Evolutionary conservation across 2,329 filamentous ascomycete species (phyloP).

Genomic region (Aspergillus sp.): DNA sequence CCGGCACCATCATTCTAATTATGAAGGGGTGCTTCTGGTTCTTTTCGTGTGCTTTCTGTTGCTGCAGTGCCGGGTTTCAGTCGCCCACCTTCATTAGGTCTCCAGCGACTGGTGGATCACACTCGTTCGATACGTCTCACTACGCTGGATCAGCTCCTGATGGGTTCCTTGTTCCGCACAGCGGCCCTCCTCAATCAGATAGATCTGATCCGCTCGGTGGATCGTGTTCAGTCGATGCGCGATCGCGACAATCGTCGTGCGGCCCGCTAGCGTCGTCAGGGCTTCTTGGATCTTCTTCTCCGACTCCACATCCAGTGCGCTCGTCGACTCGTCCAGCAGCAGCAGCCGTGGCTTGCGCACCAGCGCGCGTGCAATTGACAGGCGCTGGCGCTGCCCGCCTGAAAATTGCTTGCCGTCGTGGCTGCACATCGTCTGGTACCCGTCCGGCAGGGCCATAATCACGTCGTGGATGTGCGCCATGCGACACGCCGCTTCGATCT

Average conservation of each 20-base stretch:
- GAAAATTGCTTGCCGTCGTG: slow-evolving; percentile 58
- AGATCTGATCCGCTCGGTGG: slow-evolving; percentile 75
- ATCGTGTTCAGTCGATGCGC: slow-evolving; percentile 47
- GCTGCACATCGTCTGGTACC: slow-evolving; percentile 64
- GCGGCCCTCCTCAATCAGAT: slow-evolving; percentile 55
- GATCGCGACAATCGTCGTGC: slow-evolving; percentile 45
- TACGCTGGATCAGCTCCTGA: slow-evolving; percentile 51
- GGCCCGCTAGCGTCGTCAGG: slow-evolving; percentile 34
- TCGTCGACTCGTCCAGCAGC: slow-evolving; percentile 63
- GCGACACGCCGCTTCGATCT: slow-evolving; percentile 67
- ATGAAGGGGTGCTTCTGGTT: neutral
- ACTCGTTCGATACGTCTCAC: slow-evolving; percentile 54
- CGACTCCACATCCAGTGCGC: slow-evolving; percentile 58
- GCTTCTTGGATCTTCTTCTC: slow-evolving; percentile 52
- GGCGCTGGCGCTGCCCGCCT: slow-evolving; percentile 60
- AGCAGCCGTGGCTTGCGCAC: slow-evolving; percentile 57
- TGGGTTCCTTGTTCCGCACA: slow-evolving; percentile 54
- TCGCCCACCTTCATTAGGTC: slow-evolving; percentile 17
- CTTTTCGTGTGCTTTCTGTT: neutral
- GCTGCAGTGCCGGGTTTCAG: neutral
- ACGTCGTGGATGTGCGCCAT: slow-evolving; percentile 71
- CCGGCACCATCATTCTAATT: neutral
- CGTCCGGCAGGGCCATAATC: slow-evolving; percentile 63
- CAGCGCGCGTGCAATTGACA: slow-evolving; percentile 61
- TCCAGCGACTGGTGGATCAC: slow-evolving; percentile 53